These are phyloP conservation scores for Aspergillus sp. DNA, from an alignment of 2,329 filamentous ascomycete species.

Conservation along the genomic window DNA sequence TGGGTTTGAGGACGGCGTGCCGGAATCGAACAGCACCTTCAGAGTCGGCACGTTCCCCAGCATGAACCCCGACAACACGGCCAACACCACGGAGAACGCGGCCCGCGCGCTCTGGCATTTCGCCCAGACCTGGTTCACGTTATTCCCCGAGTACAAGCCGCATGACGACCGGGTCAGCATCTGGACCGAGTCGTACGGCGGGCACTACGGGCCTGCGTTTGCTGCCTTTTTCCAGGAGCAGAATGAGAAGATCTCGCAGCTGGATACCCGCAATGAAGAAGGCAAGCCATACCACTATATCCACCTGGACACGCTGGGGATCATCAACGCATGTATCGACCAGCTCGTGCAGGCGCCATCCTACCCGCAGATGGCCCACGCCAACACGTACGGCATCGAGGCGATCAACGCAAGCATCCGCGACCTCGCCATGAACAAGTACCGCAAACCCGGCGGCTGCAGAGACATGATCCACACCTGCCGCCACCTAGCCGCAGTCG, in stretches of 20 bases:
- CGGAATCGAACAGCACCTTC: conserved; percentile 44
- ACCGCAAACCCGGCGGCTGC: conserved; percentile 42
- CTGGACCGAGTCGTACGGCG: conserved; percentile 40
- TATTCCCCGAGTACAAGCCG: conserved; percentile 54
- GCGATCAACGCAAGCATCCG: conserved; percentile 42
- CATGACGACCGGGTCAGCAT: conserved; percentile 43
- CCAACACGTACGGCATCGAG: conserved; percentile 51
- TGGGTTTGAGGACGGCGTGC: conserved; percentile 19
- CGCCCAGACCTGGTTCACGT: conserved; percentile 52
- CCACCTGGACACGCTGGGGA: conserved; percentile 44
- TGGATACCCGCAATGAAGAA: conserved; percentile 18
- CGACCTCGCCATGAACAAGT: conserved; percentile 36
- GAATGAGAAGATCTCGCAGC: conserved; percentile 32
- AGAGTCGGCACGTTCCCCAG: conserved; percentile 45
- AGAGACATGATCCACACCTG: conserved; percentile 46
- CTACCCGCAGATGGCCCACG: conserved; percentile 45
- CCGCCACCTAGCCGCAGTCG: conserved; percentile 35
- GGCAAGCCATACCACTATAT: conserved; percentile 26
- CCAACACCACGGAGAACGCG: conserved; percentile 44
- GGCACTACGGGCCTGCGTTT: conserved; percentile 35
- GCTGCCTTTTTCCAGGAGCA: conserved; percentile 33
- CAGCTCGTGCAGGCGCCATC: conserved; percentile 38
- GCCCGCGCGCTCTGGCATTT: conserved; percentile 52
- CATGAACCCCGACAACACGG: conserved; percentile 33
- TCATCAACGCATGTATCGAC: conserved; percentile 51